These are phyloP conservation scores for Rubroboletus pulcherrimus DNA, from an alignment of 768 basidiomycete species.

Conservation along the genomic window DNA sequence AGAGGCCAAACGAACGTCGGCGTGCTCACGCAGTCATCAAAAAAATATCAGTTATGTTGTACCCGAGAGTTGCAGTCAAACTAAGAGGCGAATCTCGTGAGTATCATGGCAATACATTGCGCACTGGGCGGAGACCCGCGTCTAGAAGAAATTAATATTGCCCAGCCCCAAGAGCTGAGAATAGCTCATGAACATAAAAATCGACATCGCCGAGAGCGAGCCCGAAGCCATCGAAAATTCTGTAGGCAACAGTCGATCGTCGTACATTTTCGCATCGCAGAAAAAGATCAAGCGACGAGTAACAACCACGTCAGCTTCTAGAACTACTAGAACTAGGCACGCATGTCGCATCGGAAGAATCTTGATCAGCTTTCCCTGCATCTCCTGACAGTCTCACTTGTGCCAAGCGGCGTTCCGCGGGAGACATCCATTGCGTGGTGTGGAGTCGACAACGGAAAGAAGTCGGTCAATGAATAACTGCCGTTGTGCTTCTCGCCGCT, in stretches of 20 bases:
- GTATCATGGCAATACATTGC: background rate
- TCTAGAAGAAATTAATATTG: conserved; percentile 59
- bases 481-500: conserved; percentile 14
- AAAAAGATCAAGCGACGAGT: background rate
- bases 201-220: conserved; percentile 52
- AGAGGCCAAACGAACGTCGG: background rate
- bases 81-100: conserved; percentile 26
- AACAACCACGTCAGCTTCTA: background rate
- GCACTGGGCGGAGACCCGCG: conserved; percentile 28
- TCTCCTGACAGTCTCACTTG: conserved; percentile 69
- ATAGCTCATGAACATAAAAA: conserved; percentile 52
- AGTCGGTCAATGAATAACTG: background rate
- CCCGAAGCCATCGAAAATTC: conserved; percentile 48
- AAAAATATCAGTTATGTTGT: conserved; percentile 54
- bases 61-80: conserved; percentile 57
- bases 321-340: background rate
- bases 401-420: conserved; percentile 51
- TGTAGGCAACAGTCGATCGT: conserved; percentile 16
- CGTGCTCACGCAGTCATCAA: conserved; percentile 53
- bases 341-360: conserved; percentile 24
- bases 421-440: conserved; percentile 59
- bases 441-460: conserved; percentile 39
- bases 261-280: background rate
- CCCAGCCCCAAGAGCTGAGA: conserved; percentile 53
- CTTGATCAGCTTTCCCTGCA: conserved; percentile 62